Evolutionary conservation across 176 grass and related monocot species (phyloP).

Genomic region (Poa pratensis): DNA sequence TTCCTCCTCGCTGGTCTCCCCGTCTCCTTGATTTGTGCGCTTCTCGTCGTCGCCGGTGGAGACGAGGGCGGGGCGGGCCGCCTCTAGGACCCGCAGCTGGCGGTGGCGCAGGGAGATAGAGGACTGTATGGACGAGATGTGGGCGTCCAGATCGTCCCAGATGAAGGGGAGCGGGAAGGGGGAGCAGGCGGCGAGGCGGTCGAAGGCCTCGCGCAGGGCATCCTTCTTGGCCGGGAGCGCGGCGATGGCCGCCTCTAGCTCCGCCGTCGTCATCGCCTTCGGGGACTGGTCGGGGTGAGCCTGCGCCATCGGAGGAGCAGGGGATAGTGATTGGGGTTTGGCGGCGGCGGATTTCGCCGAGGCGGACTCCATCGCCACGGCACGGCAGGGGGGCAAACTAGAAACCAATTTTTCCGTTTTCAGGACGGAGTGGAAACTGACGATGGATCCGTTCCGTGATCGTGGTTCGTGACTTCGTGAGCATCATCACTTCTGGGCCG

Average conservation of each 20-base stretch:
- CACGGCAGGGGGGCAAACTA: not conserved
- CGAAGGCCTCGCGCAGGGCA: slow-evolving; percentile 52
- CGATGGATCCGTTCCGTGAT: too few relatives aligned
- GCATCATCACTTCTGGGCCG: too few relatives aligned
- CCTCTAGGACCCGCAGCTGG: slow-evolving; percentile 44
- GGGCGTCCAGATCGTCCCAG: slow-evolving; percentile 56
- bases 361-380: slow-evolving; percentile 16
- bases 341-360: not conserved
- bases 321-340: not conserved
- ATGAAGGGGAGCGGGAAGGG: slow-evolving; percentile 47
- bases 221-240: slow-evolving; percentile 52
- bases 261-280: slow-evolving; percentile 28
- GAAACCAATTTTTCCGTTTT: not conserved
- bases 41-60: not conserved
- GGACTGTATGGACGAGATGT: slow-evolving; percentile 53
- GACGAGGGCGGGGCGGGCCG: not conserved
- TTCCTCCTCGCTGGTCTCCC: not conserved
- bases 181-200: slow-evolving; percentile 45
- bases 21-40: not conserved
- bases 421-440: not conserved
- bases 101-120: slow-evolving; percentile 37
- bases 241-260: slow-evolving; percentile 41
- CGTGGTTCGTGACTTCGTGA: too few relatives aligned
- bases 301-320: not conserved
- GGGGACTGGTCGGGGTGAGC: not conserved